Evolutionary conservation across 768 basidiomycete species (phyloP), one percentile per base, ranked within the genome.

Genomic region (Kwoniella newhampshirensis): DNA sequence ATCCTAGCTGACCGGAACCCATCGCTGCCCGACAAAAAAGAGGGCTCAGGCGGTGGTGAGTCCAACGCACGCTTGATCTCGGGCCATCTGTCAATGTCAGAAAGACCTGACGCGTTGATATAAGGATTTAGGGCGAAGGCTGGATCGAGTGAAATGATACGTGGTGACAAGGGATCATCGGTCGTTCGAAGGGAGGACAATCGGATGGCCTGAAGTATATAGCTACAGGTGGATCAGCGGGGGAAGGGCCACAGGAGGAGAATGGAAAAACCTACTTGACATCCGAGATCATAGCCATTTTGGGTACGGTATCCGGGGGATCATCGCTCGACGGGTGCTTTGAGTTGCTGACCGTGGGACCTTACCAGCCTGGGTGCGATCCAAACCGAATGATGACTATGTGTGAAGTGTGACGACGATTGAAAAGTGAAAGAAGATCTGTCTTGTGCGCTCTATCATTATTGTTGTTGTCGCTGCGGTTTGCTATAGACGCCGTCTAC

Each of bases 141-240:
- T 0, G 87, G 86, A 70, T 86, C 85, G 47, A 93, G 80, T 5
- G 89, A 84, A 66, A 96, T 86, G 68, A 94, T 81, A 27, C 90
- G 83, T 0, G 85, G 78, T 13, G 88, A 88, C 69, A 92, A 89
- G 0, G 87, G 85, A 69, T 96, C 92, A 55, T 91, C 87, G 37
- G 91, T 85, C 64, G 87, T 84, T 59, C 91, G 87, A n/a, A 97
- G 81, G 71, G 92, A 91, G 12, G 87, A 84, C 25, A 97, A 80
- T 4, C 92, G 86, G 4, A 96, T 80, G 62, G 83, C 84, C 73
- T 96, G 93, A 7, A 93, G 87, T 35, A 94, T 80, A 72, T 86
- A 84, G 43, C 85, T 86, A 53, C 50, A 42, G 2, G 39, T n/a
- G 18, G 9, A 12, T 27, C 9, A 36, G 7, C 27, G 13, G 6